Conservation (phyloP, 768 basidiomycete species). For the Kwoniella sp. region DNA sequence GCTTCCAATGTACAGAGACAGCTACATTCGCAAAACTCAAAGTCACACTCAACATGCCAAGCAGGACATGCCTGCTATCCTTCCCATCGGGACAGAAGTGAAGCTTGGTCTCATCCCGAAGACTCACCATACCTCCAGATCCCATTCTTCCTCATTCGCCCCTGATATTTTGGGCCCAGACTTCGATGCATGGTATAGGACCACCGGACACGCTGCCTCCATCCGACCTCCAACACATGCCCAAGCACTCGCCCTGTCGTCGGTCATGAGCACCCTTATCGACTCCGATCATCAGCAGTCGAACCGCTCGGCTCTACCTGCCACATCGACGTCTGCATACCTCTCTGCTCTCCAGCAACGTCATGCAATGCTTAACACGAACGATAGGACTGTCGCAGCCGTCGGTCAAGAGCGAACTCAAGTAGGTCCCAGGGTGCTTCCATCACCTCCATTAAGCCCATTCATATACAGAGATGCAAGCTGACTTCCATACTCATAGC, state of each 20-base stretch:
- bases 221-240: background rate
- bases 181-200: background rate
- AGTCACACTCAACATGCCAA: background rate
- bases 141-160: background rate
- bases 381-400: no score
- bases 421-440: no score
- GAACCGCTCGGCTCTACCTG: background rate
- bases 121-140: background rate
- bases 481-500: background rate
- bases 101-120: constrained; percentile 12
- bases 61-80: background rate
- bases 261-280: no score
- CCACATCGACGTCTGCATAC: no score
- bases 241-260: background rate
- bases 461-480: background rate
- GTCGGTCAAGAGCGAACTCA: no score
- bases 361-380: no score
- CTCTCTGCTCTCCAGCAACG: no score
- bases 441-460: no score
- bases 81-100: constrained; percentile 21
- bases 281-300: background rate
- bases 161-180: background rate
- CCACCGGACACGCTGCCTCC: background rate
- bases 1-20: background rate
- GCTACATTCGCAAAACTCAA: background rate